Evolutionary conservation across 2,329 filamentous ascomycete genomes (phyloP).

Genomic region (Aspergillus pseudonomiae): DNA sequence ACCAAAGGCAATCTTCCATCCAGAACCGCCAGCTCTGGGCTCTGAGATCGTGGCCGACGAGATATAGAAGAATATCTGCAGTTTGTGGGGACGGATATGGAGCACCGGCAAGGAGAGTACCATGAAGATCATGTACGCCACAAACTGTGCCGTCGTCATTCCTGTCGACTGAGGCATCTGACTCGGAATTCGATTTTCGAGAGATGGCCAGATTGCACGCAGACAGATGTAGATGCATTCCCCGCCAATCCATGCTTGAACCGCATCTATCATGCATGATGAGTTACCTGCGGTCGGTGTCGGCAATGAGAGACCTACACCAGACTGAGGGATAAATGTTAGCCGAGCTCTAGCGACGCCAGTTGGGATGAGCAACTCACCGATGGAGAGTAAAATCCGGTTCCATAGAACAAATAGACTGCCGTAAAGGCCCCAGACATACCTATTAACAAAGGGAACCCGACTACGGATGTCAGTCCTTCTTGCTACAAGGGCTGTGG

Average conservation of each 20-base stretch:
- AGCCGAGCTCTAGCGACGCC: neutral
- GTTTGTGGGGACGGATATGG: slow-evolving; percentile 49
- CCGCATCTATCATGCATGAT: slow-evolving; percentile 27
- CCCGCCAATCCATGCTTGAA: slow-evolving; percentile 53
- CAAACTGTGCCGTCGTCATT: slow-evolving; percentile 50
- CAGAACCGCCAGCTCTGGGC: neutral
- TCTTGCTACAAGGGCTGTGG: neutral
- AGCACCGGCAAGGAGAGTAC: slow-evolving; percentile 49
- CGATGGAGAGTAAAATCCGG: slow-evolving; percentile 34
- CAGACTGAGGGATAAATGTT: neutral
- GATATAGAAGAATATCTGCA: slow-evolving; percentile 48
- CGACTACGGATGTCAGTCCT: slow-evolving; percentile 16
- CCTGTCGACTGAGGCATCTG: slow-evolving; percentile 45
- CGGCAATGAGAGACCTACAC: neutral
- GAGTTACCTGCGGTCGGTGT: no score
- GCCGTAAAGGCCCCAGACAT: slow-evolving; percentile 37
- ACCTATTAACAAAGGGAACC: slow-evolving; percentile 39
- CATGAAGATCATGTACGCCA: slow-evolving; percentile 51
- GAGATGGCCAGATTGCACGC: slow-evolving; percentile 49
- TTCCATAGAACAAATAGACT: slow-evolving; percentile 29
- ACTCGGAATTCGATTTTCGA: slow-evolving; percentile 49
- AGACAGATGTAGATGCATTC: slow-evolving; percentile 52
- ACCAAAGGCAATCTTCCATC: slow-evolving; percentile 32
- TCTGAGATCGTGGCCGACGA: slow-evolving; percentile 36
- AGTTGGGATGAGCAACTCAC: slow-evolving; percentile 22